These are phyloP conservation scores for Colletotrichum trifolii DNA, from an alignment of 2,329 filamentous ascomycete species.

Conservation along the genomic window DNA sequence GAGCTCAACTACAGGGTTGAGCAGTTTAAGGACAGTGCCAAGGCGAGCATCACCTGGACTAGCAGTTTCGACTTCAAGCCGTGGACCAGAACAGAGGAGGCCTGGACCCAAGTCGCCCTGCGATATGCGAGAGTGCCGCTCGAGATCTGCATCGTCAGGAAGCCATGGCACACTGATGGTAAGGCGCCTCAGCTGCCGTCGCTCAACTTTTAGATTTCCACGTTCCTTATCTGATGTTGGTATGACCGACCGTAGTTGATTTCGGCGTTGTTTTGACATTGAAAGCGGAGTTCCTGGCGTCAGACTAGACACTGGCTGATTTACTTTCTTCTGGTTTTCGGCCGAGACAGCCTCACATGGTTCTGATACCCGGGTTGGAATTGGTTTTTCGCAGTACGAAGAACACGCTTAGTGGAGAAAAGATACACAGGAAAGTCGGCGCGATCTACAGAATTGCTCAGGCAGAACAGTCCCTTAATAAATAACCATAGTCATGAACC, in stretches of 20 bases:
- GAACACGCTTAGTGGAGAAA: too few relatives aligned
- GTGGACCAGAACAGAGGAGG: constrained; percentile 38
- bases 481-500: too few relatives aligned
- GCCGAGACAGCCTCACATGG: too few relatives aligned
- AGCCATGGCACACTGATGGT: constrained; percentile 29
- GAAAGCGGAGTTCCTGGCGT: too few relatives aligned
- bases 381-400: too few relatives aligned
- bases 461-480: too few relatives aligned
- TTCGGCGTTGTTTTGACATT: background rate
- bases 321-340: too few relatives aligned
- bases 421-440: too few relatives aligned
- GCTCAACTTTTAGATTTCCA: constrained; percentile 19
- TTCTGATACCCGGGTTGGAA: too few relatives aligned
- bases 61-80: constrained; percentile 40
- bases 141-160: background rate
- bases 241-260: background rate
- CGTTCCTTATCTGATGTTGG: background rate
- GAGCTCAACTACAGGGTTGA: constrained; percentile 36
- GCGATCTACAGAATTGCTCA: too few relatives aligned
- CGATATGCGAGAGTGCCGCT: constrained; percentile 27
- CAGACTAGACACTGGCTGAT: too few relatives aligned
- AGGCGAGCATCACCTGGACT: constrained; percentile 33
- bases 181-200: constrained; percentile 32
- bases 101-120: constrained; percentile 39
- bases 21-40: constrained; percentile 5